Evolutionary conservation across 768 basidiomycete species (phyloP).

Genomic region (Russula compacta): DNA sequence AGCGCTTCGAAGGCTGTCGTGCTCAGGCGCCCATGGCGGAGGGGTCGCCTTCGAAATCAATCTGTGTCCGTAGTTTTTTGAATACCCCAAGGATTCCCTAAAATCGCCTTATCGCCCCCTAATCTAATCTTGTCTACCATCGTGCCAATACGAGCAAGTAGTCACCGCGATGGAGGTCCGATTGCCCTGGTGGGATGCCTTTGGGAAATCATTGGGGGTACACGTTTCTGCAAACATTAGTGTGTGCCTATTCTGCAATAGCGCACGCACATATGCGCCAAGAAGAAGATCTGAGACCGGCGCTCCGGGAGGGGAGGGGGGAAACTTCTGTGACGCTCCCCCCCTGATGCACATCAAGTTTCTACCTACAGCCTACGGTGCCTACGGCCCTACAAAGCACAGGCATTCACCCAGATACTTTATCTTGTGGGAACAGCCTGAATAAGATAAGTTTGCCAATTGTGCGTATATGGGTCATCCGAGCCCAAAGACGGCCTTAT

Average conservation of each 20-base stretch:
- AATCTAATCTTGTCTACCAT: constrained; percentile 11
- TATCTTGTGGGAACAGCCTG: neutral
- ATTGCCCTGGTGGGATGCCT: constrained; percentile 8
- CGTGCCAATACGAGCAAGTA: constrained; percentile 2
- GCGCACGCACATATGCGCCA: neutral
- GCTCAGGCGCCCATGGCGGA: neutral
- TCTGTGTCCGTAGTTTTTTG: neutral
- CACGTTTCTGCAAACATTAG: constrained; percentile 7
- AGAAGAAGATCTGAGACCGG: neutral
- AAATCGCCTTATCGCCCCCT: constrained; percentile 1
- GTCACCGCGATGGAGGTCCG: constrained; percentile 8
- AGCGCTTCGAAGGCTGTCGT: neutral
- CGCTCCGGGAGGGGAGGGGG: neutral
- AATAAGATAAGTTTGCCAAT: neutral
- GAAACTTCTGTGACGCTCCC: neutral
- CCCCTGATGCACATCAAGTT: neutral
- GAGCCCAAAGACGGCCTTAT: neutral
- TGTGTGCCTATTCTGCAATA: neutral
- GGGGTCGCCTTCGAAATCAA: neutral
- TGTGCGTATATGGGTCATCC: neutral
- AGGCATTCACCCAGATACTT: neutral
- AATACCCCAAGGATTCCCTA: neutral
- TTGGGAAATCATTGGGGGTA: neutral
- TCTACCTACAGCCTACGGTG: neutral
- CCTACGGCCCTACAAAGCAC: neutral